These are phyloP conservation scores for Ophiognomonia clavigignenti-juglandacearum DNA, from an alignment of 2,329 filamentous ascomycete genomes.

Conservation along the genomic window DNA sequence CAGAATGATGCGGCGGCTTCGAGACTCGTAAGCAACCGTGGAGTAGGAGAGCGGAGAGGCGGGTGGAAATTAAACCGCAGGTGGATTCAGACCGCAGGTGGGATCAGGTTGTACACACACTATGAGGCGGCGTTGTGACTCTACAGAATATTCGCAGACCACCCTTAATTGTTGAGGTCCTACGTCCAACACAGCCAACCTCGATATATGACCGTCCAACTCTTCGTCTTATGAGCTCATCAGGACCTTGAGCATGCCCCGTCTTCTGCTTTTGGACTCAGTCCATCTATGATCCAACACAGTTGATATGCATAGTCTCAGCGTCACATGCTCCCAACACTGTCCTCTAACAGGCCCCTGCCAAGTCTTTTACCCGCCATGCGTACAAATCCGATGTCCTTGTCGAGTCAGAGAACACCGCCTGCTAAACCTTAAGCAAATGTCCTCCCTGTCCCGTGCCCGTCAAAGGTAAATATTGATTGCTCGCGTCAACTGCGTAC, in stretches of 20 bases:
- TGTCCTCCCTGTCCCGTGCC: neutral
- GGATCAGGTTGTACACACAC: no score
- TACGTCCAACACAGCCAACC: no score
- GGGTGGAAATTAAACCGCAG: no score
- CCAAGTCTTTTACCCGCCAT: neutral
- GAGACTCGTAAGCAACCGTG: no score
- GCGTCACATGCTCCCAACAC: conserved; percentile 7
- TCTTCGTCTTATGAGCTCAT: neutral
- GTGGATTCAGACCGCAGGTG: no score
- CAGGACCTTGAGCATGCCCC: neutral
- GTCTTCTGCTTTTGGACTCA: neutral
- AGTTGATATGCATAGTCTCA: neutral
- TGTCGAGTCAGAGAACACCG: conserved; percentile 4
- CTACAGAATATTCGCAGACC: no score
- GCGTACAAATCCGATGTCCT: conserved; percentile 7
- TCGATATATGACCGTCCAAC: neutral
- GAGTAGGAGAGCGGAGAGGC: no score
- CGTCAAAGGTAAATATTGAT: neutral
- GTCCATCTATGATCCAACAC: conserved; percentile 7
- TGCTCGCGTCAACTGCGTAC: conserved; percentile 3
- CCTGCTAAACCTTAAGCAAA: neutral
- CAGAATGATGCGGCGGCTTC: no score
- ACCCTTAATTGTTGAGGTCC: no score
- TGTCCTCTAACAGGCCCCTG: conserved; percentile 6
- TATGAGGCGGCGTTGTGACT: no score